phyloP scores from a whole-genome alignment of 306 rosid genomes.

The Oxytropis ochrocephala region DNA sequence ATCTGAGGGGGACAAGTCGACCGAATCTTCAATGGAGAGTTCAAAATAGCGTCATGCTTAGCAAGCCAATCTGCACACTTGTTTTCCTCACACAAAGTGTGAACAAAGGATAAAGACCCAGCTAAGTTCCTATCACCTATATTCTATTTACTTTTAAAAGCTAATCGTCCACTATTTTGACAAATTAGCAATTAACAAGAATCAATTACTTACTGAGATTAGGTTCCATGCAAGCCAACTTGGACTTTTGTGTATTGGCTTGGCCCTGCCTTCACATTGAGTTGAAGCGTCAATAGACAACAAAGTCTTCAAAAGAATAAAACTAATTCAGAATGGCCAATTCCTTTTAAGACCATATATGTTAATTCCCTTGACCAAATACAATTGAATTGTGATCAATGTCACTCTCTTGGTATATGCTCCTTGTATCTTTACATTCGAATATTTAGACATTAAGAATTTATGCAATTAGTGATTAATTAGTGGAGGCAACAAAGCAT shows the following conservation, averaged over 20 bases:
- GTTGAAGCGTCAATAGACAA: slow-evolving; percentile 25
- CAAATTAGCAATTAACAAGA: slow-evolving; percentile 1
- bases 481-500: neutral
- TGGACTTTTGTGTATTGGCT: slow-evolving; percentile 3
- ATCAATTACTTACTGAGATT: slow-evolving; percentile 7
- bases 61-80: too few relatives aligned
- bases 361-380: slow-evolving; percentile 12
- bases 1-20: too few relatives aligned
- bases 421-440: neutral
- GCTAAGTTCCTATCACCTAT: too few relatives aligned
- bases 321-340: slow-evolving; percentile 5
- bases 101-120: too few relatives aligned
- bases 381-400: neutral
- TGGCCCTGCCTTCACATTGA: slow-evolving; percentile 10
- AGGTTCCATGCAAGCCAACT: slow-evolving; percentile 4
- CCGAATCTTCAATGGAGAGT: too few relatives aligned
- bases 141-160: slow-evolving; percentile 10
- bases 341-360: neutral
- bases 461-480: neutral
- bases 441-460: neutral
- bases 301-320: neutral
- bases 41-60: too few relatives aligned
- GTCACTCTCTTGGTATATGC: neutral
- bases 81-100: too few relatives aligned
- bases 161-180: neutral